Evolutionary conservation across 2,329 filamentous ascomycete species (phyloP).

Genomic region (Colletotrichum higginsianum): DNA sequence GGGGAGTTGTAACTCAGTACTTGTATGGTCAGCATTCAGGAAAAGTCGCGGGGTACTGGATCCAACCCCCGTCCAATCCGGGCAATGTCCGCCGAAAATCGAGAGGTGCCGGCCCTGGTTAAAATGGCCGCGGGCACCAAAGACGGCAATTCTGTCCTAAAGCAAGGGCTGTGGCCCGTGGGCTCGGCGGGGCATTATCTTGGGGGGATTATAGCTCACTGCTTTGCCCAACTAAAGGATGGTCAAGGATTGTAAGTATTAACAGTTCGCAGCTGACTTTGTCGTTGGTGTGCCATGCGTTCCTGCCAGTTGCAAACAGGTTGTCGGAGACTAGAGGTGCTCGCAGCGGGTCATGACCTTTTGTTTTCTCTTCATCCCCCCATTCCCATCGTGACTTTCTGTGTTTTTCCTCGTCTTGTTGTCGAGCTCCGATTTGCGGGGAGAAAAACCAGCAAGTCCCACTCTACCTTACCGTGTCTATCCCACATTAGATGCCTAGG

Average conservation of each 20-base stretch:
- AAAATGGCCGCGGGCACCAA: conserved; percentile 31
- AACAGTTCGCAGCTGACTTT: conserved; percentile 20
- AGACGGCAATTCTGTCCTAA: conserved; percentile 36
- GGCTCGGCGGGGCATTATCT: not conserved
- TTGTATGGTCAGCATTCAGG: not conserved
- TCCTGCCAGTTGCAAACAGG: not conserved
- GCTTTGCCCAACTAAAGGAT: not conserved
- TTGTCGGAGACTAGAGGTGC: not conserved
- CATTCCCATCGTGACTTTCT: not conserved
- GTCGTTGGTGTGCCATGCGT: not conserved
- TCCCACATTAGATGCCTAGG: not conserved
- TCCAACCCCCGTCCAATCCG: conserved; percentile 32
- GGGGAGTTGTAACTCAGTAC: not conserved
- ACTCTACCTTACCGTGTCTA: not conserved
- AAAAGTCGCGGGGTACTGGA: not conserved
- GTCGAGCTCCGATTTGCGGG: conserved; percentile 30
- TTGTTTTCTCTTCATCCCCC: not conserved
- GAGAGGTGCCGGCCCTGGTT: conserved; percentile 6
- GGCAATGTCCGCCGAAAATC: conserved; percentile 33
- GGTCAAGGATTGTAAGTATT: not conserved
- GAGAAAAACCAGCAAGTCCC: conserved; percentile 22
- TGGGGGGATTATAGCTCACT: not conserved
- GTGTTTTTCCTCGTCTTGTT: not conserved
- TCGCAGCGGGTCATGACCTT: not conserved
- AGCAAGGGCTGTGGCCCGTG: not conserved